Evolutionary conservation across 306 rosid genomes (phyloP), one percentile per base, ranked within the genome.

Genomic region (Castanopsis chinensis): DNA sequence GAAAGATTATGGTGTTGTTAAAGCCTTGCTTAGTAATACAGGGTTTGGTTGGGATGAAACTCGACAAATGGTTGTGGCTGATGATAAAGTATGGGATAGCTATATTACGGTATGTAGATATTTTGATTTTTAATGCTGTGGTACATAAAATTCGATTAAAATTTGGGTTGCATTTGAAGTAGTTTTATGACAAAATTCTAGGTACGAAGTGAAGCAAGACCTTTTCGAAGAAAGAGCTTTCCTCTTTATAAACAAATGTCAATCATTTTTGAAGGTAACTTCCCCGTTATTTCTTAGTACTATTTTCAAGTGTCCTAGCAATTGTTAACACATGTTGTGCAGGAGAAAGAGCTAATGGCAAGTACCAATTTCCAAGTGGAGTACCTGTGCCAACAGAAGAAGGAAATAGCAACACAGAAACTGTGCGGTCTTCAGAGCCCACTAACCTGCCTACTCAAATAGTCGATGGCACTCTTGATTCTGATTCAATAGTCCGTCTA

Each of bases 61-160:
- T 25, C 72, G 88, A 19, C 79, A 76, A 17, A 81, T 78, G 88
- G 88, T 85, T 82, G 86, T 85, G 23, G 86, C 86, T 64, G 88
- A 85, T 71, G 88, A 85, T 41, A 72, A 79, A 72, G 86, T 76
- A 4, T 85, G 88, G 88, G 88, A 82, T 35, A 79, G 5, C 75
- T 85, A 85, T 7, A 85, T 85, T 37, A 51, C 64, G 13, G 88
- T 76, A 68, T 20, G 80, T 76, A 18, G 3, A 67, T 1, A 2
- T 33, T n/a, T 20, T 52, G 23, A 33, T 19, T 30, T 64, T 64
- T 30, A 28, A 64, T 64, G 6, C 19, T 64, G 45, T 35, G 7
- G 32, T 30, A 5, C 9, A 1, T 30, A 6, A 30, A 28, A 27
- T 64, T 17, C 3, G 13, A 30, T 30, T 32, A 11, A 32, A 18